Evolutionary conservation across 768 basidiomycete genomes (phyloP).

Genomic region (Exidia glandulosa): DNA sequence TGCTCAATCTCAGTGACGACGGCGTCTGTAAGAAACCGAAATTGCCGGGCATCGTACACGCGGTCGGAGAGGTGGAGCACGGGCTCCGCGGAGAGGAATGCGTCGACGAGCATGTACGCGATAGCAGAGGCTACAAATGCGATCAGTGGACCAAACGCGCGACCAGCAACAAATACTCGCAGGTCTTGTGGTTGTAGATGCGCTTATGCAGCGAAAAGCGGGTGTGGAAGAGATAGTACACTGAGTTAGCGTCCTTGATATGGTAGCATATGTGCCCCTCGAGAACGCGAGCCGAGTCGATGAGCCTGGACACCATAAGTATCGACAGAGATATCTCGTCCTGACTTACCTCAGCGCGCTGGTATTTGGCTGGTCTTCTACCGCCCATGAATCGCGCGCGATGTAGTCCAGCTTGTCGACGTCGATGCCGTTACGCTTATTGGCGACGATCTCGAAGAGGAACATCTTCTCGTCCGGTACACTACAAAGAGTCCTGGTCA

Average conservation of each 20-base stretch:
- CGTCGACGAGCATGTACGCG: slow-evolving; percentile 80
- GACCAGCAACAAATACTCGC: slow-evolving; percentile 21
- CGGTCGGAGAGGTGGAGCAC: slow-evolving; percentile 46
- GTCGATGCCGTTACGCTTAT: slow-evolving; percentile 70
- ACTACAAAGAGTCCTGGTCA: background rate
- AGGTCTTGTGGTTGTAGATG: slow-evolving; percentile 75
- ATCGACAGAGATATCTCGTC: background rate
- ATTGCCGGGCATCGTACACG: slow-evolving; percentile 47
- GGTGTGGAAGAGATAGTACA: slow-evolving; percentile 63
- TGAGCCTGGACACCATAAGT: slow-evolving; percentile 35
- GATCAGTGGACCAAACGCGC: background rate
- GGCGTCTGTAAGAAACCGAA: slow-evolving; percentile 55
- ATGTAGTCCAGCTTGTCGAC: slow-evolving; percentile 92
- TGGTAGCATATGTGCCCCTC: slow-evolving; percentile 68
- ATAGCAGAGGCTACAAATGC: slow-evolving; percentile 52
- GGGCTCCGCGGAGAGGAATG: slow-evolving; percentile 56
- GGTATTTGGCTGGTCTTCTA: slow-evolving; percentile 52
- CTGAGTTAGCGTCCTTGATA: slow-evolving; percentile 68
- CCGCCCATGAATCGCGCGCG: slow-evolving; percentile 57
- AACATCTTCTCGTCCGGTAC: slow-evolving; percentile 46
- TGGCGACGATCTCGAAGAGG: slow-evolving; percentile 78
- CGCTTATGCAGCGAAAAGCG: slow-evolving; percentile 74
- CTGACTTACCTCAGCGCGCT: slow-evolving; percentile 30
- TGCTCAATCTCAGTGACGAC: slow-evolving; percentile 51
- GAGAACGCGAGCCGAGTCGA: slow-evolving; percentile 65